These are phyloP conservation scores for Puya raimondii DNA, from an alignment of 176 grass and related monocot genomes.

Conservation along the genomic window DNA sequence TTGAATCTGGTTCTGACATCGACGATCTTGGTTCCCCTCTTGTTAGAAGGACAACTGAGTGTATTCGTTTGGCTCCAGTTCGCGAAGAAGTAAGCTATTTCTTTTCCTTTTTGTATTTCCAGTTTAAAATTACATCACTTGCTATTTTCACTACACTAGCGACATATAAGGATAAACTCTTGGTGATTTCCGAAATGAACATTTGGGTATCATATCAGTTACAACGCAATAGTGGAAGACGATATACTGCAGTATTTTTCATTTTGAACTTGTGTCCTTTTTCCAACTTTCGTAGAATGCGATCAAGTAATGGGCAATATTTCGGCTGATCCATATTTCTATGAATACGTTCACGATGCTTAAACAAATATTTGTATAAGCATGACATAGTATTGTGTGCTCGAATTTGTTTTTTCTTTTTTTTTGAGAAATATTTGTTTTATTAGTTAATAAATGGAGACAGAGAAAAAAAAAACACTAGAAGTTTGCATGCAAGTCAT, in stretches of 20 bases:
- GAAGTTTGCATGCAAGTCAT: no score
- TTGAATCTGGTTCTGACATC: conserved; percentile 78
- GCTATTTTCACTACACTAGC: conserved; percentile 2
- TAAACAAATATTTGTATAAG: no score
- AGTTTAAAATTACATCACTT: background rate
- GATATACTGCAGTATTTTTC: background rate
- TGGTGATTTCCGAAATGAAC: background rate
- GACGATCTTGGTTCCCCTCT: conserved; percentile 76
- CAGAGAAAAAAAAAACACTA: no score
- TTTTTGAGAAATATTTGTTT: no score
- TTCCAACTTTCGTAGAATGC: background rate
- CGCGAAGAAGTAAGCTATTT: conserved; percentile 59
- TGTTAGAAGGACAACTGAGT: conserved; percentile 41
- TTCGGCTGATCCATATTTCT: background rate
- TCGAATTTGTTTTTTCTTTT: no score
- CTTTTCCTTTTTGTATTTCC: background rate
- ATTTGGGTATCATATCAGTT: background rate
- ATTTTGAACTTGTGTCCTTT: background rate
- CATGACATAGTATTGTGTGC: no score
- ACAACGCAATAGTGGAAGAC: no score
- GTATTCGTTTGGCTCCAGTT: conserved; percentile 75
- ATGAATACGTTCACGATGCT: no score
- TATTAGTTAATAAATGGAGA: no score
- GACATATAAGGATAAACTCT: conserved; percentile 3
- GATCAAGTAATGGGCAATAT: background rate